Evolutionary conservation across 495 filamentous ascomycete genomes (phyloP), one percentile per base, ranked within the genome.

Genomic region (Penicillium parvum): DNA sequence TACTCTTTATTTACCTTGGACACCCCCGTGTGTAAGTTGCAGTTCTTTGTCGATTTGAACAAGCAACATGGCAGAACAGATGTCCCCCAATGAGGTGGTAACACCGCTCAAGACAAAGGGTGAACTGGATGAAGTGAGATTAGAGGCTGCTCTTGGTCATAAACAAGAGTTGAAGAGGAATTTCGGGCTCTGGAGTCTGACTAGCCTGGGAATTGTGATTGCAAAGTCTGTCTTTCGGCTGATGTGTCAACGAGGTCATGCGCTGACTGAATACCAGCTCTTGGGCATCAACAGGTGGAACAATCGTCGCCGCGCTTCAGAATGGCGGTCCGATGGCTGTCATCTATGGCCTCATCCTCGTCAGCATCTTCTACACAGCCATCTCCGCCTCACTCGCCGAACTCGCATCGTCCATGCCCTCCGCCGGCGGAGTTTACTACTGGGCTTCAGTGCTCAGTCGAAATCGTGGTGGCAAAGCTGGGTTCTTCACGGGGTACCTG

Each of bases 351-450:
- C 42, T 71, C 6, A 60, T 71, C 18, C 41, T 72, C 4, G 65
- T 66, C 11, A 64, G 60, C 23, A 40, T 66, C n/a, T 72, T 66
- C 42, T 72, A 72, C 40, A 58, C 63, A 0, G 49, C 67, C 7
- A 70, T 71, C 25, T 69, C 64, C 0, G 65, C 69, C 8, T 74
- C 70, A 10, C 61, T 81, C 14, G 73, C 74, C 6, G 72, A 88
- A 66, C 71, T 91, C 32, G 83, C 88, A 8, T 90, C 86, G 1
- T 75, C 84, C 1, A 85, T 92, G 50, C 87, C 87, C 1, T 88
- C 85, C 0, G 77, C 82, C 6, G 84, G 81, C n/a, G 85, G 87
- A 27, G 86, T 89, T 5, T 89, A 89, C 58, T 85, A 90, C 60
- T 89, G 85, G 85, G 84, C 84, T 0, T 81, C 82, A 0, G 73